Evolutionary conservation across 75 land plant species (phyloP).

Genomic region (Isoetes taiwanensis): DNA sequence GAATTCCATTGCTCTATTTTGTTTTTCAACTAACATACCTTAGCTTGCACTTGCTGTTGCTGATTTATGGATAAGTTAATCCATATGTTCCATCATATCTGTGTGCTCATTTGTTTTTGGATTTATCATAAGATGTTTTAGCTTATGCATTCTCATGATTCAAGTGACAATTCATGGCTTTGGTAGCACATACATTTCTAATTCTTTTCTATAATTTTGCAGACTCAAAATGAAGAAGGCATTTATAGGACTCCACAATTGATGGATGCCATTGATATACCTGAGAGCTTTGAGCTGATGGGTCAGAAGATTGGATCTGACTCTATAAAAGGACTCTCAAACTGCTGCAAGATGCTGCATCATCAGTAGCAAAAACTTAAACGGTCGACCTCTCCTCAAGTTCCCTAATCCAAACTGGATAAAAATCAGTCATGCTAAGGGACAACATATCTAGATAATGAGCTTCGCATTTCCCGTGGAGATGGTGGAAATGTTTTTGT

Average conservation of each 20-base stretch:
- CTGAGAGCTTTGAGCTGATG: slow-evolving; percentile 57
- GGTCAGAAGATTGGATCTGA: slow-evolving; percentile 71
- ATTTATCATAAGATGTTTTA: no score
- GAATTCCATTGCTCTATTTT: background rate
- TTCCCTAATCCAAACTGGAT: slow-evolving; percentile 53
- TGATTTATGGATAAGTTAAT: no score
- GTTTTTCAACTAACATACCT: no score
- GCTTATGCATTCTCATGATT: no score
- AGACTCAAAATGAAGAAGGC: slow-evolving; percentile 79
- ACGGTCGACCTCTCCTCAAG: slow-evolving; percentile 78
- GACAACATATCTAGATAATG: background rate
- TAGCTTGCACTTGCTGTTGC: no score
- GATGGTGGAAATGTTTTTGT: background rate
- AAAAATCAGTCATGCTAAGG: background rate
- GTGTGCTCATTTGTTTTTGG: no score
- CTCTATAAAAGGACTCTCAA: slow-evolving; percentile 47
- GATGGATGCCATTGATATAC: slow-evolving; percentile 64
- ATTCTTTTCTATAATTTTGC: no score
- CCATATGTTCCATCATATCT: no score
- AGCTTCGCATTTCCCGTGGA: background rate
- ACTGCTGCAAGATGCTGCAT: slow-evolving; percentile 71
- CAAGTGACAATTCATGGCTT: background rate
- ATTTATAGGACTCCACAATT: slow-evolving; percentile 77
- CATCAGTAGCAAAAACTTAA: slow-evolving; percentile 61
- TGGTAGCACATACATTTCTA: no score